Conservation (phyloP, 2,329 filamentous ascomycete genomes). For the Apiospora malaysiana region DNA sequence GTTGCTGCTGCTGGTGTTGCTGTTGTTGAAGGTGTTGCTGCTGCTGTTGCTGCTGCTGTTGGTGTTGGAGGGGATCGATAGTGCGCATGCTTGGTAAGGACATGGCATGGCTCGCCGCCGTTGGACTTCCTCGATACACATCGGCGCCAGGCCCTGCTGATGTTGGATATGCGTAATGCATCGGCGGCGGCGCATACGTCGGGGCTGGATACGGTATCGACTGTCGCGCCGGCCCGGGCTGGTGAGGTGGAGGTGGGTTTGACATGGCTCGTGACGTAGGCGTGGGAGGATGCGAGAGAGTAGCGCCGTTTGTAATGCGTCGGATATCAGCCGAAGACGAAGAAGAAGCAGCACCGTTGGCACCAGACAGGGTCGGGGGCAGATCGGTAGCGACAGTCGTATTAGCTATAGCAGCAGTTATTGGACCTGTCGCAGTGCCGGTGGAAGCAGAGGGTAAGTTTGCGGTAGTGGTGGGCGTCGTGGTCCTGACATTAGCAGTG, state of each 20-base stretch:
- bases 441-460: conserved; percentile 9
- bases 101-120: conserved; percentile 40
- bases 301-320: conserved; percentile 7
- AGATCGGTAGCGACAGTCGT: conserved; percentile 14
- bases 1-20: conserved; percentile 34
- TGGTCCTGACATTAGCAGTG: conserved; percentile 13
- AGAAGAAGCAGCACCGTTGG: not conserved
- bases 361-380: not conserved
- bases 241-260: conserved; percentile 37
- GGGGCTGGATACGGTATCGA: conserved; percentile 35
- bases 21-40: conserved; percentile 34
- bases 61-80: conserved; percentile 39
- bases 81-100: conserved; percentile 51
- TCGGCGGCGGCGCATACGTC: conserved; percentile 35
- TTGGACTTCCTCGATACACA: conserved; percentile 42
- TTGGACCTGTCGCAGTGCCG: conserved; percentile 4
- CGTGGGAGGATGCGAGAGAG: not conserved
- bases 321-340: conserved; percentile 1
- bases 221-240: conserved; percentile 34
- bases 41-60: conserved; percentile 28
- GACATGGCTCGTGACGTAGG: conserved; percentile 34
- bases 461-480: conserved; percentile 7
- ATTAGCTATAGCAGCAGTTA: conserved; percentile 16
- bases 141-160: conserved; percentile 36
- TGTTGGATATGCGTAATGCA: conserved; percentile 38